Evolutionary conservation across 192 early-diverging fungal genomes (phyloP), one percentile per base, ranked within the genome.

Genomic region (Dimargaris cristalligena): DNA sequence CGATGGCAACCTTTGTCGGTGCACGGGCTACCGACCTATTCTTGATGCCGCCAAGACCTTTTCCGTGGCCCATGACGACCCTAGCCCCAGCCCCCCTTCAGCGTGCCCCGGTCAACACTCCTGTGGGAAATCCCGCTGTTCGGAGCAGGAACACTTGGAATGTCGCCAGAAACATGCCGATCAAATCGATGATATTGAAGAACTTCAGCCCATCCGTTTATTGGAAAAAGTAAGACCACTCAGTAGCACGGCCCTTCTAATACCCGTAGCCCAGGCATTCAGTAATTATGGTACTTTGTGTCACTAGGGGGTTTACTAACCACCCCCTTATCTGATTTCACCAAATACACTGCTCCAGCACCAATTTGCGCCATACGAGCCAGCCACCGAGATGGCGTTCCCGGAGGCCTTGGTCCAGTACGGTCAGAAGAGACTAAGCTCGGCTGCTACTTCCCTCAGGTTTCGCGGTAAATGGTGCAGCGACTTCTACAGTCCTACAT

Each of bases 1-100:
- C 63, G 90, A 92, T 61, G 90, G 82, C 47, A 92, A 92, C 66
- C 64, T 92, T 63, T 92, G 90, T 65, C 72, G 90, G n/a, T 92
- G 90, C 76, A 92, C 90, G 6, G 90, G 90, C 29, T 92, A 92
- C 61, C 63, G 88, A 4, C 87, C 88, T 2, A 92, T 92, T 62
- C 62, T 92, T 20, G 87, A 91, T 34, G 87, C 87, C 20, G 88
- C 86, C 48, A 87, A 85, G 67, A 83, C 79, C 22, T 76, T 76
- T 70, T 66, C 67, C n/a, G 67, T 63, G 26, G 2, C 9, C 13
- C 4, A 18, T 70, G 58, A 62, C 63, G 60, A 35, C 61, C 62
- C 26, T 68, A 63, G 45, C 63, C 61, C n/a, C 60, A 16, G 38
- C 16, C 8, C 6, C 6, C 8, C 38, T 6, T 6, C 38, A 16